These are phyloP conservation scores for Magnaporthiopsis rhizophila DNA, from an alignment of 2,329 filamentous ascomycete species.

Conservation along the genomic window DNA sequence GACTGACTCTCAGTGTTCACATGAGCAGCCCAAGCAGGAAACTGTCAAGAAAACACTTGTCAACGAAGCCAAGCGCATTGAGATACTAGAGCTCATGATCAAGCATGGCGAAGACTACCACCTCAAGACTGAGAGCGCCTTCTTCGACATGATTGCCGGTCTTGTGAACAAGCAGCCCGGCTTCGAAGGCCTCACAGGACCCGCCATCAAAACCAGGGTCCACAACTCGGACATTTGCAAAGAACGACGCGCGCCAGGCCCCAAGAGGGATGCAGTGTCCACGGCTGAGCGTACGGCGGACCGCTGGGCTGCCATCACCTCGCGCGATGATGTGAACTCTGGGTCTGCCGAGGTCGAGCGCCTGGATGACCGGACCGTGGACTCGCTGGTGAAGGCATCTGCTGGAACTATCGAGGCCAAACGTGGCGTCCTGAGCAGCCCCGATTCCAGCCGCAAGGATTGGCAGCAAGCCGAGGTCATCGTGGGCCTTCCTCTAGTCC, in stretches of 20 bases:
- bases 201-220: background rate
- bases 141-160: background rate
- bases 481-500: background rate
- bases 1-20: too few species aligned
- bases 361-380: background rate
- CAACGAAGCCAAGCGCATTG: background rate
- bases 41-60: too few species aligned
- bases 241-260: background rate
- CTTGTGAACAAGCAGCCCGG: background rate
- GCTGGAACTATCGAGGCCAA: background rate
- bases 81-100: background rate
- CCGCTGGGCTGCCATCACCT: background rate
- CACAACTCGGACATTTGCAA: background rate
- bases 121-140: background rate
- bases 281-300: background rate
- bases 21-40: too few species aligned
- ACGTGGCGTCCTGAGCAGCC: background rate
- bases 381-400: background rate
- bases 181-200: background rate
- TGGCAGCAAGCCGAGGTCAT: background rate
- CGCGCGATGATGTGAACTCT: too few species aligned
- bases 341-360: too few species aligned
- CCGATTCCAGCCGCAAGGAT: too few species aligned
- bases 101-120: background rate
- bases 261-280: background rate